Evolutionary conservation across 805 yeast species (phyloP).

Genomic region (Yarrowia yakushimensis): DNA sequence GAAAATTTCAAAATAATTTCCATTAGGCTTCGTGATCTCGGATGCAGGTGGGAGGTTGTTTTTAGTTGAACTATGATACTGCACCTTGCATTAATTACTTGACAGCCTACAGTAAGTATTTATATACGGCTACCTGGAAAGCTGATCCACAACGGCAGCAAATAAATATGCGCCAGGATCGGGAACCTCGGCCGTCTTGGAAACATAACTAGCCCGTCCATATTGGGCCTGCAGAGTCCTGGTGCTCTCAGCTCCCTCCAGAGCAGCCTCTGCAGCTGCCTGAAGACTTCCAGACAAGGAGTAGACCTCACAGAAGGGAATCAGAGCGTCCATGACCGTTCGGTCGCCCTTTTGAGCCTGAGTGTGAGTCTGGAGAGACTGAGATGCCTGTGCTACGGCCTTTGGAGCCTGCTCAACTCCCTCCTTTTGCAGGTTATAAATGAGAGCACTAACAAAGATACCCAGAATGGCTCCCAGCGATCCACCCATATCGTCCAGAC

Average conservation of each 20-base stretch:
- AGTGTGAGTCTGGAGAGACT: conserved; percentile 77
- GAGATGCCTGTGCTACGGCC: conserved; percentile 48
- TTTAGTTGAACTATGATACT: too few relatives aligned
- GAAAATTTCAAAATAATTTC: conserved; percentile 14
- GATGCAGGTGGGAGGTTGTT: neutral
- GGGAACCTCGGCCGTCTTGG: conserved; percentile 6
- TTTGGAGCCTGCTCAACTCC: conserved; percentile 31
- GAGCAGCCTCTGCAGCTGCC: conserved; percentile 66
- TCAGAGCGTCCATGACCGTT: conserved; percentile 82
- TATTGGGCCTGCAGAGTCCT: conserved; percentile 74
- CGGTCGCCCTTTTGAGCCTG: conserved; percentile 86
- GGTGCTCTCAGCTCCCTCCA: conserved; percentile 71
- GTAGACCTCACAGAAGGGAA: conserved; percentile 74
- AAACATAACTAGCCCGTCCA: conserved; percentile 89
- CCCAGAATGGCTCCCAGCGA: conserved; percentile 93
- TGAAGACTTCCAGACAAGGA: conserved; percentile 48
- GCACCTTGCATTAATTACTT: too few relatives aligned
- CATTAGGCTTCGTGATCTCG: neutral
- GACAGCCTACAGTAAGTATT: too few relatives aligned
- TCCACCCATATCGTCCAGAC: conserved; percentile 92
- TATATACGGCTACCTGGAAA: neutral
- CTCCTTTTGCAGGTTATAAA: conserved; percentile 45
- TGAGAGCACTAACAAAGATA: conserved; percentile 74
- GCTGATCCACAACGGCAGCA: neutral
- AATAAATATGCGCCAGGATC: conserved; percentile 23